Evolutionary conservation across 768 basidiomycete genomes (phyloP).

Genomic region (Lentinus tigrinus): DNA sequence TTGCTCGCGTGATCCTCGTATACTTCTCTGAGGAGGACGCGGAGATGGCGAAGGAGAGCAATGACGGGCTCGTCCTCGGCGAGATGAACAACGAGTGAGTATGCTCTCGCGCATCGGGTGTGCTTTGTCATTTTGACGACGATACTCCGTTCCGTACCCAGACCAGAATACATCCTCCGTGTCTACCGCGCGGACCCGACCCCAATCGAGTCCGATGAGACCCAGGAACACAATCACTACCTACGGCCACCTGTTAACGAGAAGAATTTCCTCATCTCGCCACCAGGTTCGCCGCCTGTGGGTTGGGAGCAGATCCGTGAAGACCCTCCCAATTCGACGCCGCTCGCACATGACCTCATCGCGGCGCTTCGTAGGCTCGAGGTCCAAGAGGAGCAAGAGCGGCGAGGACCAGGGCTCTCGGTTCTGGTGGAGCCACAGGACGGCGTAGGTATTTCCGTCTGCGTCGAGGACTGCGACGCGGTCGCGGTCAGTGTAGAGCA

Average conservation of each 20-base stretch:
- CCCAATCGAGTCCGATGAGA: slow-evolving; percentile 44
- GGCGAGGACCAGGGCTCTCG: slow-evolving; percentile 39
- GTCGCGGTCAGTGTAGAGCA: slow-evolving; percentile 30
- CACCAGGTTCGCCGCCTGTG: slow-evolving; percentile 94
- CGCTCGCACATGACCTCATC: slow-evolving; percentile 88
- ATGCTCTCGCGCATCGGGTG: slow-evolving; percentile 3
- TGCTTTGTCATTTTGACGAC: background rate
- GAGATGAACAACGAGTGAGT: slow-evolving; percentile 51
- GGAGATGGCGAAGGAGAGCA: slow-evolving; percentile 61
- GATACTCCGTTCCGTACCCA: slow-evolving; percentile 32
- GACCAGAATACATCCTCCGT: slow-evolving; percentile 51
- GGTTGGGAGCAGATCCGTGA: slow-evolving; percentile 94
- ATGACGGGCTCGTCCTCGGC: slow-evolving; percentile 64
- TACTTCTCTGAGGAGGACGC: slow-evolving; percentile 64
- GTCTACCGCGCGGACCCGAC: slow-evolving; percentile 77
- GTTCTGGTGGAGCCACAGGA: slow-evolving; percentile 69
- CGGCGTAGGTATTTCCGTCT: slow-evolving; percentile 72
- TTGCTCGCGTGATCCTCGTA: slow-evolving; percentile 81
- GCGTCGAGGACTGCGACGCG: slow-evolving; percentile 70
- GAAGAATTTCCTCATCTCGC: slow-evolving; percentile 97
- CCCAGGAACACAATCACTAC: slow-evolving; percentile 38
- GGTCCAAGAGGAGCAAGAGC: slow-evolving; percentile 41
- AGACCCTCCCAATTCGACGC: slow-evolving; percentile 81
- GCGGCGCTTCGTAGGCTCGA: slow-evolving; percentile 73
- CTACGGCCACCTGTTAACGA: slow-evolving; percentile 77